Base-by-base conservation (phyloP, 345 rosid genomes). In the Gossypium raimondii region DNA sequence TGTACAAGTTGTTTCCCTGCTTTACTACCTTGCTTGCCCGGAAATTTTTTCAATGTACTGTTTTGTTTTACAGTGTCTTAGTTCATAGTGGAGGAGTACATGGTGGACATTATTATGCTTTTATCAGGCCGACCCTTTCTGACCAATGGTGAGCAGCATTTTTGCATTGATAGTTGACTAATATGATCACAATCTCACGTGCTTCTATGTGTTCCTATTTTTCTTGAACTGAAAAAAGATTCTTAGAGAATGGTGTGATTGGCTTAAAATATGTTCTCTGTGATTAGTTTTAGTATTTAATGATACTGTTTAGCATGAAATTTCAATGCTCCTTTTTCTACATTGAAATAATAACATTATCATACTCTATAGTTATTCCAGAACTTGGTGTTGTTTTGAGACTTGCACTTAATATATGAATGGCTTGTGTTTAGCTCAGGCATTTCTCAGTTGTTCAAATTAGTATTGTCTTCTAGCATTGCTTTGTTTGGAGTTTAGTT, bases 31-130 rank as follows among this genome's bases (percentile, higher is more conserved):
- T 67, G 41, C 56, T 67, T 25, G 7, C 14, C 11, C 8, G 56
- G 13, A 67, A 67, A 2, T 16, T 1, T 38, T 38, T 62, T 58
- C 22, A 9, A 63, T 70, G 59, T 16, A 18, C 18, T 58, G 73
- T 73, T 80, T 24, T 74, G 58, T 70, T 71, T 17, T 78, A 72
- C 86, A 94, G 98, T 75, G 98, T 94, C 75, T 85, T 94, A 83
- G 98, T 94, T 84, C 98, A 94, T 62, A 94, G 98, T 53, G 98
- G 98, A 72, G 98, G 98, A 60, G 90, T 94, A 75, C 98, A 94
- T 76, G 98, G 98, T 72, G 98, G 98, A 62, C 98, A 94, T 79
- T 94, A 94, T 79, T 94, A 94, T 87, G 98, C 98, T 64, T 94
- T 85, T 78, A 94, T 92, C 66, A 86, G 98, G 84, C 98, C 97